Percentiles rank a stretch among this genome's conserved stretches.
These are phyloP conservation scores for Fusarium mundagurra DNA, from an alignment of 2,329 filamentous ascomycete genomes.

Conservation along the genomic window DNA sequence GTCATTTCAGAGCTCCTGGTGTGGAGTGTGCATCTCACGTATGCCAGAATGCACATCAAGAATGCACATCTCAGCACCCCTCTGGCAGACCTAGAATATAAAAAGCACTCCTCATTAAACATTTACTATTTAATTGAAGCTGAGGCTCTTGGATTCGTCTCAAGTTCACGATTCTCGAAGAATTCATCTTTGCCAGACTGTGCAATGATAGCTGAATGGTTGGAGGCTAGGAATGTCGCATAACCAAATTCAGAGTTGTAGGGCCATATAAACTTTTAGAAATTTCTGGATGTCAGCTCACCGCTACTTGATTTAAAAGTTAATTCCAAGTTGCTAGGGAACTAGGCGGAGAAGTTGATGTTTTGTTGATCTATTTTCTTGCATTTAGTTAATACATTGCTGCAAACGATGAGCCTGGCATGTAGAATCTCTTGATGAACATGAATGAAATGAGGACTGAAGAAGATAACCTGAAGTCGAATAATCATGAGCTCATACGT, in stretches of 20 bases:
- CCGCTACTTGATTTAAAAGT: slow-evolving; percentile 22
- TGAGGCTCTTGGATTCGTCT: not conserved
- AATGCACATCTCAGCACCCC: slow-evolving; percentile 28
- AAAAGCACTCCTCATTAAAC: not conserved
- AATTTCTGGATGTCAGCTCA: slow-evolving; percentile 25
- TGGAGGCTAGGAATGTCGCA: slow-evolving; percentile 19
- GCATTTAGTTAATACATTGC: not conserved
- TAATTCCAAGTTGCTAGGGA: slow-evolving; percentile 33
- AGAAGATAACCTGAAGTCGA: not conserved
- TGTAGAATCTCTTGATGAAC: not conserved
- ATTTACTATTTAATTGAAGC: not conserved
- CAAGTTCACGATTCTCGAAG: not conserved
- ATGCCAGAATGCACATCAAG: slow-evolving; percentile 23
- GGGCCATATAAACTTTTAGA: slow-evolving; percentile 29
- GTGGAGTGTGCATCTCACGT: slow-evolving; percentile 34
- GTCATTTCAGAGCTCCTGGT: slow-evolving; percentile 31
- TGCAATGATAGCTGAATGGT: not conserved
- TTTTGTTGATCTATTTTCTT: slow-evolving; percentile 19
- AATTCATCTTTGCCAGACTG: not conserved
- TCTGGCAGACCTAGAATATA: not conserved
- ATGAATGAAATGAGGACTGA: not conserved
- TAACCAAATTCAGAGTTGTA: slow-evolving; percentile 14
- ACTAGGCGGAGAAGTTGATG: slow-evolving; percentile 17
- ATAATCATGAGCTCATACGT: not conserved
- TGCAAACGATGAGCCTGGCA: slow-evolving; percentile 1